Evolutionary conservation across 2,329 filamentous ascomycete genomes (phyloP), one percentile per base, ranked within the genome.

Genomic region (Dendryphion nanum): DNA sequence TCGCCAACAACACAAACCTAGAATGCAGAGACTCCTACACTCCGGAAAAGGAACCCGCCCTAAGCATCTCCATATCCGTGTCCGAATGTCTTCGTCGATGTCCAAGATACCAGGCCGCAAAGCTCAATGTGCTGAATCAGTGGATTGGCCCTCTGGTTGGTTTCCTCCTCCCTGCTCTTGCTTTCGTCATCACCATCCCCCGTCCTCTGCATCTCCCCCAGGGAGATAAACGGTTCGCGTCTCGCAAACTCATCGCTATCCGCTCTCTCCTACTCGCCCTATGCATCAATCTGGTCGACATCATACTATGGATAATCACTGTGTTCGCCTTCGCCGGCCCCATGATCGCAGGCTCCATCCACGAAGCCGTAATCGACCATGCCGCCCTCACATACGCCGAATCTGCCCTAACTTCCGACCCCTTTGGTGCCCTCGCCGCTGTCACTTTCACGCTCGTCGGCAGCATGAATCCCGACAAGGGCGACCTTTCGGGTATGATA

Each of bases 121-220:
- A 52, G 32, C 31, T 45, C 6, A 39, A 32, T 7, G 45, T 40
- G 6, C 54, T 59, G 37, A 47, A 41, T 33, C 55, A 66, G 37
- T 67, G 61, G 61, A 45, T 63, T 24, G 61, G 57, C 6, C 61
- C 61, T 2, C 45, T 66, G 0, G 59, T 63, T 1, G 57, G 64
- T 30, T 67, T 66, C 45, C 60, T 67, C 30, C 44, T 67, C 20
- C 64, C 63, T 1, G 58, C 57, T 13, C 42, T 67, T 3, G 60
- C 63, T 0, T 67, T 67, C 42, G 61, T 60, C 36, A 53, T 64
- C 28, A 63, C 61, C 19, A 55, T 68, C 7, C 65, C 64, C 14
- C 50, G 64, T 12, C 53, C n/a, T 14, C 26, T 35, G 23, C 31
- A 14, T 7, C n/a, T 35, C 15, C 37, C 37, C 6, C 18, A 24